phyloP scores from a whole-genome alignment of 306 rosid genomes.

The Cucurbita ficifolia region DNA sequence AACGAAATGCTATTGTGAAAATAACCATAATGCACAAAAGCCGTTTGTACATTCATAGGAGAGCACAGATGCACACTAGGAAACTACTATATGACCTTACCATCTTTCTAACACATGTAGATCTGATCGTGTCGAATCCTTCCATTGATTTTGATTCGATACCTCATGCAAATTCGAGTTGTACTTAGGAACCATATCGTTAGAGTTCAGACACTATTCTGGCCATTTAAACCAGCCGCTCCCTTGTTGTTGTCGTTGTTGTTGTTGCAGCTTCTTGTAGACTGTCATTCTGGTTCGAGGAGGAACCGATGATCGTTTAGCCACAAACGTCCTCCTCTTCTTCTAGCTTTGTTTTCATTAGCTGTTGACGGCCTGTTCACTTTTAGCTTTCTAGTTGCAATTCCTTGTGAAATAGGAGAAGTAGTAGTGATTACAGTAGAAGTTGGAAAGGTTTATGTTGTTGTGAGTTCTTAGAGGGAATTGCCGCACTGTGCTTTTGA shows the following conservation, averaged over 20 bases:
- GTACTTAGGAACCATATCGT: slow-evolving; percentile 8
- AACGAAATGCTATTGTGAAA: slow-evolving; percentile 18
- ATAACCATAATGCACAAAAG: slow-evolving; percentile 11
- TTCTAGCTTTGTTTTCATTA: not conserved
- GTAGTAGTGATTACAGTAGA: not conserved
- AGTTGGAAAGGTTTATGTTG: not conserved
- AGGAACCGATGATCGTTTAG: not conserved
- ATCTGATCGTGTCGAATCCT: not conserved
- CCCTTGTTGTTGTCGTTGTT: not conserved
- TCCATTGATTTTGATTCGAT: not conserved
- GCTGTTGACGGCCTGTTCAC: not conserved
- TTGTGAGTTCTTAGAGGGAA: not conserved
- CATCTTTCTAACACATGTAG: slow-evolving; percentile 20
- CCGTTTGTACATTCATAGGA: slow-evolving; percentile 46
- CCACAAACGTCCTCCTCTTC: not conserved
- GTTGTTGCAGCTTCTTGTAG: not conserved
- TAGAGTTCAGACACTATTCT: not conserved
- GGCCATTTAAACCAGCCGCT: not conserved
- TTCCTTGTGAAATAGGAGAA: not conserved
- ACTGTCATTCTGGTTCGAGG: not conserved
- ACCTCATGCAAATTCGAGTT: slow-evolving; percentile 12
- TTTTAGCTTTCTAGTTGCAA: not conserved
- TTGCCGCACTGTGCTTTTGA: not conserved
- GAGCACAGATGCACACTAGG: slow-evolving; percentile 31
- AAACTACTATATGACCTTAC: slow-evolving; percentile 28